Evolutionary conservation across 1,284 basidiomycete genomes (phyloP).

Genomic region (Trichosporon sp.): DNA sequence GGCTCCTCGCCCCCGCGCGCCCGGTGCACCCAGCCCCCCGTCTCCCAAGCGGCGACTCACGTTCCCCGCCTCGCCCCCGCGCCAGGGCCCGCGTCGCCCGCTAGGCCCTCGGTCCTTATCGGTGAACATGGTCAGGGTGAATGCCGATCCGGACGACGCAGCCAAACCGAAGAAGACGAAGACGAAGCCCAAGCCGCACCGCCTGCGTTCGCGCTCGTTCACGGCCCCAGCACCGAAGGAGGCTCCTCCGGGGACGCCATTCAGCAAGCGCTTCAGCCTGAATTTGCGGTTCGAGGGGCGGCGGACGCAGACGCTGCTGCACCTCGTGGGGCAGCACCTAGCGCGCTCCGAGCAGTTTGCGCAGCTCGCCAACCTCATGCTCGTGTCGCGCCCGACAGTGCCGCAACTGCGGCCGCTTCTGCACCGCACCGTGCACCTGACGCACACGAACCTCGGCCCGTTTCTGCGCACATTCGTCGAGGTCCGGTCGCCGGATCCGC

Average conservation of each 20-base stretch:
- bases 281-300: not conserved
- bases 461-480: conserved; percentile 1
- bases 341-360: not conserved
- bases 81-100: not conserved
- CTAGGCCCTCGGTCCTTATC: not conserved
- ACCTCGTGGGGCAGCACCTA: not conserved
- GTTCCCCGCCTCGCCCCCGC: not conserved
- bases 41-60: not conserved
- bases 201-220: not conserved
- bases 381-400: not conserved
- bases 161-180: not conserved
- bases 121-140: not conserved
- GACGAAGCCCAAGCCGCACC: not conserved
- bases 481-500: not conserved
- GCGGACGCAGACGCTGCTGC: not conserved
- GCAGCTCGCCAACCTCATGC: not conserved
- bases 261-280: not conserved
- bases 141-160: not conserved
- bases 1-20: not conserved
- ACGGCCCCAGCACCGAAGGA: not conserved
- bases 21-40: not conserved
- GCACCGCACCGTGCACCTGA: not conserved
- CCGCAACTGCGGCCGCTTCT: not conserved
- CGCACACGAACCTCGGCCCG: not conserved
- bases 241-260: not conserved